Evolutionary conservation across 2,329 filamentous ascomycete species (phyloP), one percentile per base, ranked within the genome.

Genomic region (Alternaria sp.): DNA sequence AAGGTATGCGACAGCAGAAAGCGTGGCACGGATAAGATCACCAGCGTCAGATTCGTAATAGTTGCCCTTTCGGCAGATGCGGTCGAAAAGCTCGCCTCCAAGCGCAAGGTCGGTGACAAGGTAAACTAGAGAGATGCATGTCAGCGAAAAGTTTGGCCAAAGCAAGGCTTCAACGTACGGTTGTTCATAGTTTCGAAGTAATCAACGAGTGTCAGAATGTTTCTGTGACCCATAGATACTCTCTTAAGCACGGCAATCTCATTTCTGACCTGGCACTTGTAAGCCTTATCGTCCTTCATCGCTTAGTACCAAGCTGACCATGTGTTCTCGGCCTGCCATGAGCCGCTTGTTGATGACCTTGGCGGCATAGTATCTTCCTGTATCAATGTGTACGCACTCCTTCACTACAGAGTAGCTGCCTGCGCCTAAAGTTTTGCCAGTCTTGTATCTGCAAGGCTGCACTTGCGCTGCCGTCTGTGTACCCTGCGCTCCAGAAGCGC

Each of bases 121-220:
- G 79, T 99, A 99, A 67, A 99, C 87, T 89, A 66, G 16, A 11
- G 28, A 30, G 11, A 11, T 11, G 16, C 20, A 20, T 6, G 43
- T 72, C 48, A 72, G 67, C 51, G 24, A 36, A 47, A 53, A 18
- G 16, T 18, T 8, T 4, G 42, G 20, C 7, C 32, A 5, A 8
- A 14, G 8, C n/a, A 26, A 51, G 47, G 30, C n/a, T 20, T 22
- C 14, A 36, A 72, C 84, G 58, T 81, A 90, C 88, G 87, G 81
- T 99, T 99, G 83, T 99, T 98, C 92, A 97, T 96, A 7, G 95
- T 99, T 83, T 99, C 95, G 76, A 99, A 99, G 81, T 98, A 99
- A 83, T 99, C 95, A 72, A 98, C 95, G 60, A 99, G 86, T 1
- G 95, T 99, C 63, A 99, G 83, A 77, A 99, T 98, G 77, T 99